Conservation (phyloP, 192 early-diverging fungal genomes). For the Coemansia pectinata region DNA sequence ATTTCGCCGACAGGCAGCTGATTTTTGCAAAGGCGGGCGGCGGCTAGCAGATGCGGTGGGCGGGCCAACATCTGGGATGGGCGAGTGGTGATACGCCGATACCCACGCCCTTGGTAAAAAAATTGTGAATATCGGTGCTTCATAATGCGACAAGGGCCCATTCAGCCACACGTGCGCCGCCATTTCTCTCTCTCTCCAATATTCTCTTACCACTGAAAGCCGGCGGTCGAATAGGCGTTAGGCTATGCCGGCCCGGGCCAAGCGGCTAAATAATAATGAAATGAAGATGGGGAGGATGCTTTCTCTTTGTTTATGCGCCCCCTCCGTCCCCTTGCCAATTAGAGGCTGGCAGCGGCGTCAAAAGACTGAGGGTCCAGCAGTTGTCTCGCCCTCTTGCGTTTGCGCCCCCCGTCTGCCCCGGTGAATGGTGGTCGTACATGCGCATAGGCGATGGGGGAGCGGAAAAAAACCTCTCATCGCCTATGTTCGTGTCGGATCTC, state of each 20-base stretch:
- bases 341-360: background rate
- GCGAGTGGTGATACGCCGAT: background rate
- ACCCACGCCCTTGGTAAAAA: background rate
- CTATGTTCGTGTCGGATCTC: background rate
- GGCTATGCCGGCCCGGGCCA: background rate
- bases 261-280: background rate
- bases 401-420: background rate
- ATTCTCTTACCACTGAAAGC: background rate
- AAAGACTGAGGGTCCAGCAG: background rate
- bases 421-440: background rate
- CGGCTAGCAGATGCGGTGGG: background rate
- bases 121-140: background rate
- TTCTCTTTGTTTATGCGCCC: constrained; percentile 4
- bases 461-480: background rate
- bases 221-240: background rate
- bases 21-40: background rate
- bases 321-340: background rate
- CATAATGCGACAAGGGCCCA: constrained; percentile 8
- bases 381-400: background rate
- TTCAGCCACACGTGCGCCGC: constrained; percentile 7
- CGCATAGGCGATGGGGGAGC: background rate
- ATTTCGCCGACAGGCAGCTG: background rate
- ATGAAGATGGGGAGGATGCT: background rate
- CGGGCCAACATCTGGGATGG: background rate
- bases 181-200: background rate